Percentiles rank a stretch among this genome's conserved stretches.
These are phyloP conservation scores for Penicillium decumbens DNA, from an alignment of 2,329 filamentous ascomycete species.

Conservation along the genomic window DNA sequence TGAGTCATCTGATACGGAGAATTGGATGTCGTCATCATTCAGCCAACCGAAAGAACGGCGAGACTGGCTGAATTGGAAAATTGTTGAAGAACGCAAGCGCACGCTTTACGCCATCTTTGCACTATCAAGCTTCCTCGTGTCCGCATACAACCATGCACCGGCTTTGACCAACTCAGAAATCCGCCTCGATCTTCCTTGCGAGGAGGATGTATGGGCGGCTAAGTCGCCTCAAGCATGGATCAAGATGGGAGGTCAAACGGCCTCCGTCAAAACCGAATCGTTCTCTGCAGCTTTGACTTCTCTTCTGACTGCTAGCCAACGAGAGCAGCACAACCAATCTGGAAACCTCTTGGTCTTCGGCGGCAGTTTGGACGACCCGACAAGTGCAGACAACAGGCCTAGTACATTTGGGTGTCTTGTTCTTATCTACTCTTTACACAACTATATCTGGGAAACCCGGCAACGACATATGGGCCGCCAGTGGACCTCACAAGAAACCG, in stretches of 20 bases:
- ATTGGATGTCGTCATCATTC: conserved; percentile 36
- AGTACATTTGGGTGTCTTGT: conserved; percentile 91
- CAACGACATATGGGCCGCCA: conserved; percentile 81
- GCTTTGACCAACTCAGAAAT: conserved; percentile 93
- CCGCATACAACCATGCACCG: conserved; percentile 87
- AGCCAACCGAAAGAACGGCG: conserved; percentile 35
- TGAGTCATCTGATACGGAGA: conserved; percentile 42
- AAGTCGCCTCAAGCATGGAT: conserved; percentile 79
- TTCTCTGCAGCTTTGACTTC: conserved; percentile 80
- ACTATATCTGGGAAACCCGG: conserved; percentile 96
- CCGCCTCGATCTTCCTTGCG: conserved; percentile 79
- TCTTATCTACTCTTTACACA: conserved; percentile 90
- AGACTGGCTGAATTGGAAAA: conserved; percentile 88
- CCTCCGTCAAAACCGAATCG: conserved; percentile 65
- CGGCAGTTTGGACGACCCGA: conserved; percentile 47
- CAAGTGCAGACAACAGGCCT: conserved; percentile 64
- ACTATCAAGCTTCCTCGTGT: conserved; percentile 83
- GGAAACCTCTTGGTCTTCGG: conserved; percentile 45
- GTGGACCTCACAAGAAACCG: conserved; percentile 88
- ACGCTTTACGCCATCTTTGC: conserved; percentile 89
- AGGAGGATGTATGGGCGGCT: conserved; percentile 84
- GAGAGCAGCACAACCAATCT: conserved; percentile 46
- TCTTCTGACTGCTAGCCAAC: conserved; percentile 71
- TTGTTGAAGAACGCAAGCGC: conserved; percentile 81
- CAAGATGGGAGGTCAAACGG: conserved; percentile 67